Conservation (phyloP, 2,329 filamentous ascomycete genomes). For the Colletotrichum phormii region DNA sequence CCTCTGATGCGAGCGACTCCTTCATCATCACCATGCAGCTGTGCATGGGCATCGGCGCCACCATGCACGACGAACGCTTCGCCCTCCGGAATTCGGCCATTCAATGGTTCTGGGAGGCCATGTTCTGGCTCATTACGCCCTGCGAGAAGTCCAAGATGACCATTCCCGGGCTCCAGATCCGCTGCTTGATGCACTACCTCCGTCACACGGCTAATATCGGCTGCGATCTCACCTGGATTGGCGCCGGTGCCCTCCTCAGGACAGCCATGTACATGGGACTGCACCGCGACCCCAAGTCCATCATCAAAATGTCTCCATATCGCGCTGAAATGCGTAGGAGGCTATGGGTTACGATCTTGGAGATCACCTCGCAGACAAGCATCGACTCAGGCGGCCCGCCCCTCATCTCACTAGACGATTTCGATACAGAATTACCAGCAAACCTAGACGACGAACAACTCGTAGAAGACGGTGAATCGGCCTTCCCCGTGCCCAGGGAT, state of each 20-base stretch:
- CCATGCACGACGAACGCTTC: slow-evolving; percentile 58
- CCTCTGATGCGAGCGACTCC: slow-evolving; percentile 49
- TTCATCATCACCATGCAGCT: slow-evolving; percentile 67
- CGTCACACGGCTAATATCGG: slow-evolving; percentile 59
- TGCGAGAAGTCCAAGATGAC: slow-evolving; percentile 62
- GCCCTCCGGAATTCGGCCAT: slow-evolving; percentile 55
- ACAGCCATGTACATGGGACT: slow-evolving; percentile 69
- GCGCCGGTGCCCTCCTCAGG: slow-evolving; percentile 61
- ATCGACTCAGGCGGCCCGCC: slow-evolving; percentile 64
- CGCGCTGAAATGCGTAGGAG: slow-evolving; percentile 66
- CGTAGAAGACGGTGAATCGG: slow-evolving; percentile 46
- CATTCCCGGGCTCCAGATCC: slow-evolving; percentile 61
- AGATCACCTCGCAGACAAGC: slow-evolving; percentile 64
- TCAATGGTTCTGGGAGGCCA: slow-evolving; percentile 65
- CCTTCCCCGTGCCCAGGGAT: slow-evolving; percentile 39
- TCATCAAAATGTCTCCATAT: slow-evolving; percentile 59
- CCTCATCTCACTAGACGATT: slow-evolving; percentile 58
- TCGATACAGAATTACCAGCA: slow-evolving; percentile 61
- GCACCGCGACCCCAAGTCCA: slow-evolving; percentile 65
- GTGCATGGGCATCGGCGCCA: slow-evolving; percentile 62
- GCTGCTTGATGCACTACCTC: slow-evolving; percentile 63
- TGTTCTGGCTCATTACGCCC: slow-evolving; percentile 60
- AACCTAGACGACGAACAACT: slow-evolving; percentile 66
- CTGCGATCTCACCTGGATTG: slow-evolving; percentile 64
- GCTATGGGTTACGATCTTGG: slow-evolving; percentile 67